Conservation (phyloP, 495 filamentous ascomycete genomes). For the Neurospora sp. region DNA sequence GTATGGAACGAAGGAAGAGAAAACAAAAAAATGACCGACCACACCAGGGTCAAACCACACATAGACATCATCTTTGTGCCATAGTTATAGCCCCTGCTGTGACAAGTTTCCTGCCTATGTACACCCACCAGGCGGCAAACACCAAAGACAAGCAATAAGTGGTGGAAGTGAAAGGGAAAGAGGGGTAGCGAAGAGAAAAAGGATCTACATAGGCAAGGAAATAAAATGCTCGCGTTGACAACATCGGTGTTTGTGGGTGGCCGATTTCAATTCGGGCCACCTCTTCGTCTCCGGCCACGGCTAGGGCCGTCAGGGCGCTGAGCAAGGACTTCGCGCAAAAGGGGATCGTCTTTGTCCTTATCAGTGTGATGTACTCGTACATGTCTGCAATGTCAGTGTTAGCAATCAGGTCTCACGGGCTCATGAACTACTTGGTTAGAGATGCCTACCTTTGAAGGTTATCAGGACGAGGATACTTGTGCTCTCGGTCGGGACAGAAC, state of each 20-base stretch:
- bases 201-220: background rate
- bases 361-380: conserved; percentile 83
- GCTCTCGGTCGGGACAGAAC: conserved; percentile 91
- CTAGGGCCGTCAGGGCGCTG: conserved; percentile 79
- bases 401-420: background rate
- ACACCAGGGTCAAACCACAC: background rate
- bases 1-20: background rate
- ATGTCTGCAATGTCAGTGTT: conserved; percentile 44
- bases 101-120: background rate
- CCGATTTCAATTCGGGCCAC: background rate
- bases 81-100: background rate
- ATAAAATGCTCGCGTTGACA: background rate
- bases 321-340: conserved; percentile 66
- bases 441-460: conserved; percentile 81
- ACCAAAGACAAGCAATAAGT: background rate
- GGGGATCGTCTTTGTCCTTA: conserved; percentile 75
- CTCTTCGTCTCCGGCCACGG: conserved; percentile 68
- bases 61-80: background rate
- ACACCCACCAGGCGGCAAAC: background rate
- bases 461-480: conserved; percentile 93
- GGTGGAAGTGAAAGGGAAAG: conserved; percentile 7
- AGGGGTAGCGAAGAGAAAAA: background rate
- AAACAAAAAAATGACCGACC: background rate
- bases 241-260: background rate
- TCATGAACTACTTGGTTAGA: background rate